These are phyloP conservation scores for Amoebophrya sp. DNA, from an alignment of 169 alveolate genomes.

Conservation along the genomic window DNA sequence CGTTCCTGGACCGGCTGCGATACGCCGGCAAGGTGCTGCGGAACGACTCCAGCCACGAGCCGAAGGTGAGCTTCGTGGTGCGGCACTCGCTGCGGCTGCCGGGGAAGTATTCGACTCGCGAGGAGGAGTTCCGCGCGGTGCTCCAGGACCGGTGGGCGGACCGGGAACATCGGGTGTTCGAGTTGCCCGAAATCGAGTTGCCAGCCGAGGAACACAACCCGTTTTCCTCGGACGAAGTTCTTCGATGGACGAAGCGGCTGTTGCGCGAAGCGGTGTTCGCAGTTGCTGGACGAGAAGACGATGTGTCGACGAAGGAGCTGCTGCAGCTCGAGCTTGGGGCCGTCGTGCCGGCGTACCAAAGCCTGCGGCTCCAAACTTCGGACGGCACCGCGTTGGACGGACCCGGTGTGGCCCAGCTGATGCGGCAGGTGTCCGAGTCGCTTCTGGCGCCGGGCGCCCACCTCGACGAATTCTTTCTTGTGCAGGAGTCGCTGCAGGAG, in stretches of 20 bases:
- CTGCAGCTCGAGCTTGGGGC: too few relatives aligned
- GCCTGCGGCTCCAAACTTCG: neutral
- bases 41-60: neutral
- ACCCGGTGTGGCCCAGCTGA: neutral
- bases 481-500: neutral
- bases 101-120: neutral
- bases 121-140: neutral
- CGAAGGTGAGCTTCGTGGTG: neutral
- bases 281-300: too few relatives aligned
- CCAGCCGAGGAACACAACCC: too few relatives aligned
- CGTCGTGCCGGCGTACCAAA: too few relatives aligned
- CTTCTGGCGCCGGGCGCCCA: neutral
- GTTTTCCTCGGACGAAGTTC: too few relatives aligned
- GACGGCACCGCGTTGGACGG: neutral
- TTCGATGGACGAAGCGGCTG: too few relatives aligned
- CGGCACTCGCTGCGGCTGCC: neutral
- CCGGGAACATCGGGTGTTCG: neutral
- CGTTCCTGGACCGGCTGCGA: neutral
- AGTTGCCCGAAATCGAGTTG: neutral
- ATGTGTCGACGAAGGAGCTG: too few relatives aligned
- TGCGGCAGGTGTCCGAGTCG: neutral
- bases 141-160: neutral
- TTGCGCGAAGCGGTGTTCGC: too few relatives aligned
- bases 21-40: neutral
- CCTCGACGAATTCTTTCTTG: neutral